A percentile compares a stretch with the other conserved stretches of the same genome.
These are phyloP conservation scores for Aurantiochytrium sp. DNA, from an alignment of 108 stramenopile genomes.

Conservation along the genomic window DNA sequence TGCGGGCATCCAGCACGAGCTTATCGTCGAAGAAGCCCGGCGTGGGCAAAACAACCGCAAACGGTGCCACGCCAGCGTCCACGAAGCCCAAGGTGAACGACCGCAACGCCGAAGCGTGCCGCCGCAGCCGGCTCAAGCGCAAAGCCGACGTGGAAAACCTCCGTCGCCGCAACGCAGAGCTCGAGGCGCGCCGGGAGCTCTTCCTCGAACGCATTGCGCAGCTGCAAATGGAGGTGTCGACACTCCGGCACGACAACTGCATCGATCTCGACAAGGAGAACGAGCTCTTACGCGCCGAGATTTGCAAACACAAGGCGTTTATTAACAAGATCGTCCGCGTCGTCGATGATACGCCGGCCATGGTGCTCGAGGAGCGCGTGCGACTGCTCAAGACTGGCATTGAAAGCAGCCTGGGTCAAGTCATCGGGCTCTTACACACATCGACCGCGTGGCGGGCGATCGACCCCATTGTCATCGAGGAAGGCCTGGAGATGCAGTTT, in stretches of 20 bases:
- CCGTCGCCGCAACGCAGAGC: not conserved
- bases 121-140: not conserved
- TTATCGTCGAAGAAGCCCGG: too few species aligned
- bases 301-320: not conserved
- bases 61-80: too few species aligned
- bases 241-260: not conserved
- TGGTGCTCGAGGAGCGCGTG: not conserved
- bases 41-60: too few species aligned
- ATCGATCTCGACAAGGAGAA: not conserved
- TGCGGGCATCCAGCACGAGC: too few species aligned
- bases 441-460: not conserved
- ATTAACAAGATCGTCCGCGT: not conserved
- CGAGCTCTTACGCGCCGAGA: not conserved
- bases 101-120: conserved; percentile 9
- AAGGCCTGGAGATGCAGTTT: not conserved
- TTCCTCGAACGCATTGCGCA: not conserved
- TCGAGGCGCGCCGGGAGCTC: not conserved
- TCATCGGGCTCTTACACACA: not conserved
- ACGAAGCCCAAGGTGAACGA: too few species aligned
- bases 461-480: not conserved
- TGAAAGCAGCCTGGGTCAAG: not conserved
- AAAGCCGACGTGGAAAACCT: not conserved
- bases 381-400: not conserved
- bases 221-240: not conserved
- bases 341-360: not conserved